Evolutionary conservation across 768 basidiomycete species (phyloP), one percentile per base, ranked within the genome.

Genomic region (Boletellus ananiceps): DNA sequence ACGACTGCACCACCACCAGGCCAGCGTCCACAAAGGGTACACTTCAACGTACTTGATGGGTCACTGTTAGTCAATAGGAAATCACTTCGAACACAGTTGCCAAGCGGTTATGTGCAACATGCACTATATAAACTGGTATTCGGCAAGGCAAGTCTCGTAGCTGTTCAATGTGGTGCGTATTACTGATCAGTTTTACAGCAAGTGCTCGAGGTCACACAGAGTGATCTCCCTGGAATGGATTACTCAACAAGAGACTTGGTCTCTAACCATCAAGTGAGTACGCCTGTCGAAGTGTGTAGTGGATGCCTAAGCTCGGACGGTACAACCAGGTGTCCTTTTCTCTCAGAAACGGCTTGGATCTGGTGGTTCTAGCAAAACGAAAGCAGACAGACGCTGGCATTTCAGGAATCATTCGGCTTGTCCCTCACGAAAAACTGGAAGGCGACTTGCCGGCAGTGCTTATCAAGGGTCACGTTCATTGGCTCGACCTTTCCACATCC

Each of bases 41-140:
- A 71, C 46, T 56, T 73, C 25, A 69, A 79, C 48, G 32, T 77
- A 2, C 47, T 76, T 14, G 54, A 63, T 23, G 77, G 75, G 15
- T 36, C 53, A 18, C 56, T 79, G 1, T 60, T 77, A 13, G 62
- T 78, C 11, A 57, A 72, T 15, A 76, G 75, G 9, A 66, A 63
- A 42, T 64, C 69, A 1, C n/a, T 60, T 2, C 50, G 50, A 0
- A 49, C 37, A 5, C 27, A 37, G 5, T 47, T 62, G 5, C 56
- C 59, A 2, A 13, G 19, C 14, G 35, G 2, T 8, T 49, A 56
- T 15, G 37, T 18, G 12, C 15, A 41, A 2, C 55, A 54, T 25
- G 21, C 52, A 15, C 27, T n/a, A 2, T 62, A 61, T 7, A 29
- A 29, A 8, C 29, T 29, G 8, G 7, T 29, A 29, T 29, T 29